Evolutionary conservation across 1,284 basidiomycete species (phyloP), one percentile per base, ranked within the genome.

Genomic region (Moesziomyces antarcticus): DNA sequence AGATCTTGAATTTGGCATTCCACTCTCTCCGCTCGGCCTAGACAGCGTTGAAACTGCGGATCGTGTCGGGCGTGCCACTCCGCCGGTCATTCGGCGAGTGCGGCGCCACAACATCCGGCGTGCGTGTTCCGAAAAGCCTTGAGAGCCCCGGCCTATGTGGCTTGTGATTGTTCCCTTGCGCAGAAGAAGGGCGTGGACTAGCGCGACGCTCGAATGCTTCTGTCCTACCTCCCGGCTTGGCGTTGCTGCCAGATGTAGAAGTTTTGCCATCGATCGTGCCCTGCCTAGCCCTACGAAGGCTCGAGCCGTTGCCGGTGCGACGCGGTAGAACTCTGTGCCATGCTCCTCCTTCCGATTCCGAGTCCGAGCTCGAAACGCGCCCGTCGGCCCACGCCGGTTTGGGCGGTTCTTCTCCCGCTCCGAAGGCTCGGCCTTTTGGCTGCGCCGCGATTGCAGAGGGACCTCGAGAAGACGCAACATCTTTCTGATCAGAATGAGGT

Each of bases 321-420:
- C 72, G 44, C 5, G 72, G 72, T 50, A 74, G 30, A 1, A 74
- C 72, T 27, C 67, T 47, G 24, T 74, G 72, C 72, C 72, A 74
- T 2, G 62, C 67, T 20, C 72, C 72, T 33, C 72, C 72, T 25
- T 74, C 72, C 0, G 72, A 74, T 37, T 74, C 72, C 8, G 72
- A 74, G 14, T 74, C 72, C 18, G 70, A 73, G 42, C 64, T 72
- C 3, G 58, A 65, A 24, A 57, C 18, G 14, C 60, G 60, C 20
- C 60, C 60, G 22, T 62, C 59, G 44, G 66, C 43, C 42, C 48
- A 53, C 22, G 59, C 55, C 13, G 58, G 54, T 21, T 51, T 55
- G 6, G 56, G 51, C 47, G 58, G 14, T 5, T 54, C 43, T 24
- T 47, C 11, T 13, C 30, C 30, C 13, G 30, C 9, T 33, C 4